phyloP scores from a whole-genome alignment of 768 basidiomycete species.

The Pleurotus sapidus region DNA sequence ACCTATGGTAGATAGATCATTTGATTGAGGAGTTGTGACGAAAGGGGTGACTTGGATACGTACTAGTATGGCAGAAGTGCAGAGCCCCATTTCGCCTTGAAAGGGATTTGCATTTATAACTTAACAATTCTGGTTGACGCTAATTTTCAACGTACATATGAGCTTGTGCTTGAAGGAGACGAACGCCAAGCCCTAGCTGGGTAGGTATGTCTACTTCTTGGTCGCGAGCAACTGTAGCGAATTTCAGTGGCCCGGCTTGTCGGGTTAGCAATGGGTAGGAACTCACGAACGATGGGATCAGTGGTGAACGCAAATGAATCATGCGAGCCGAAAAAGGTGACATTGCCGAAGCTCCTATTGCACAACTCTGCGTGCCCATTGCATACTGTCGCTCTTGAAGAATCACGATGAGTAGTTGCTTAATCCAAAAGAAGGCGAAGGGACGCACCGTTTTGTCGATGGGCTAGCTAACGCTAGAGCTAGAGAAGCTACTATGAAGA shows the following conservation, averaged over 20 bases:
- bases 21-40: too few species aligned
- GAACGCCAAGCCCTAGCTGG: constrained; percentile 50
- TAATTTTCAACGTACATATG: constrained; percentile 31
- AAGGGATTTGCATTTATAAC: background rate
- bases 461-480: background rate
- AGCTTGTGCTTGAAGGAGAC: constrained; percentile 58
- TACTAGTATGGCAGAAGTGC: constrained; percentile 69
- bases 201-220: constrained; percentile 48
- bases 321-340: constrained; percentile 49
- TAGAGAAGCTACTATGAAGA: background rate
- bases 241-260: too few species aligned
- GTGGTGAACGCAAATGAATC: constrained; percentile 52
- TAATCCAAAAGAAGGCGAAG: background rate
- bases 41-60: too few species aligned
- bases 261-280: too few species aligned
- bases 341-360: constrained; percentile 49
- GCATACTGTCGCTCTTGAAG: constrained; percentile 44
- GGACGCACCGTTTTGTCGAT: background rate
- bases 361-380: constrained; percentile 69
- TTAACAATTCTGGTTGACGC: background rate
- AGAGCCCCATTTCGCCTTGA: constrained; percentile 38
- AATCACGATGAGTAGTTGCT: background rate
- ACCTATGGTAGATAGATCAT: background rate
- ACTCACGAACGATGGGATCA: constrained; percentile 44
- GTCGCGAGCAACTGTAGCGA: constrained; percentile 27